These are phyloP conservation scores for Trametes gibbosa DNA, from an alignment of 768 basidiomycete species.

Conservation along the genomic window DNA sequence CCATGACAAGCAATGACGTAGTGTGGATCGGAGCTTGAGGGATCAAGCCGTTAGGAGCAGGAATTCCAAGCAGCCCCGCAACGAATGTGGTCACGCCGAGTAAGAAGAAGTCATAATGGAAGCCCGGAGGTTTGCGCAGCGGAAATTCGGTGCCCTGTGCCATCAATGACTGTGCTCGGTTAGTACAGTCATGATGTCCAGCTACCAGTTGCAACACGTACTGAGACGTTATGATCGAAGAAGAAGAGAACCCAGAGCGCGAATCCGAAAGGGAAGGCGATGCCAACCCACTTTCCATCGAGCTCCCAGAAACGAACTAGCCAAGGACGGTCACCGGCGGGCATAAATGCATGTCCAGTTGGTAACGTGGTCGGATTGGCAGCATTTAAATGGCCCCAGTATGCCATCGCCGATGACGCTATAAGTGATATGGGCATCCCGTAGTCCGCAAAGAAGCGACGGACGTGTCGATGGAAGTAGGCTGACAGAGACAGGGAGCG, in stretches of 20 bases:
- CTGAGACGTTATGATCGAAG: slow-evolving; percentile 93
- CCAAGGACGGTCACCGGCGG: slow-evolving; percentile 75
- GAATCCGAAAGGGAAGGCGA: slow-evolving; percentile 86
- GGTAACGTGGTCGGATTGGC: slow-evolving; percentile 67
- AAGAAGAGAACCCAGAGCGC: slow-evolving; percentile 90
- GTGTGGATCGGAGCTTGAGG: slow-evolving; percentile 95
- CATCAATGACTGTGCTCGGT: slow-evolving; percentile 67
- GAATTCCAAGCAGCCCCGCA: slow-evolving; percentile 80
- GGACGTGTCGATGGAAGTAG: slow-evolving; percentile 71
- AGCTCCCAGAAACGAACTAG: slow-evolving; percentile 87
- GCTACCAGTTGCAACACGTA: slow-evolving; percentile 35
- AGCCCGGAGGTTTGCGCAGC: slow-evolving; percentile 84
- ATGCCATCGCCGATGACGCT: slow-evolving; percentile 72
- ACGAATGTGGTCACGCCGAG: slow-evolving; percentile 89
- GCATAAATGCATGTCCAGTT: slow-evolving; percentile 62
- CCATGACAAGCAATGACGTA: slow-evolving; percentile 72
- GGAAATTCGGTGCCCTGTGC: slow-evolving; percentile 90
- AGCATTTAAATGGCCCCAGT: slow-evolving; percentile 77
- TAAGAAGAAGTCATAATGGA: slow-evolving; percentile 88
- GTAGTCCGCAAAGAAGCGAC: slow-evolving; percentile 80
- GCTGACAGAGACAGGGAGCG: slow-evolving; percentile 57
- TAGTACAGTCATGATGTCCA: background rate
- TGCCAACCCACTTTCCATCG: slow-evolving; percentile 84
- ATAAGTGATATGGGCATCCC: slow-evolving; percentile 89
- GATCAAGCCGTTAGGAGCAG: slow-evolving; percentile 83